Evolutionary conservation across 2,329 filamentous ascomycete species (phyloP), one percentile per base, ranked within the genome.

Genomic region (Basipetospora chlamydospora): DNA sequence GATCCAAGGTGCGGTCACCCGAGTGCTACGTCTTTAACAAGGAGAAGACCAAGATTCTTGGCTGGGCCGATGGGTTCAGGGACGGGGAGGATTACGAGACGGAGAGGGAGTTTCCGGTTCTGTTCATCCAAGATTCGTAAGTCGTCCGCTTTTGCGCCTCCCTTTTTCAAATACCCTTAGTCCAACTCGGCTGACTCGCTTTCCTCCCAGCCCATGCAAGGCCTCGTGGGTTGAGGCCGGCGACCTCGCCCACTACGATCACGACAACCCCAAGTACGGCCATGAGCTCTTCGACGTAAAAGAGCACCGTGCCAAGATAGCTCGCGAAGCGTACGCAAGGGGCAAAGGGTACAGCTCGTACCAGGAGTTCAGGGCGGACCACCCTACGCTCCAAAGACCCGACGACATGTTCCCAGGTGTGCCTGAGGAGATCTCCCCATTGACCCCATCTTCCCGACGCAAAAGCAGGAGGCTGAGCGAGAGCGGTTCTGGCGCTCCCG

Each of bases 121-220:
- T 45, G 28, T 46, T 44, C 39, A 45, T 44, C n/a, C 40, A 45
- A 22, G 18, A n/a, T 3, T 15, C 22, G 36, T 38, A 33, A 33
- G 36, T 33, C 6, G 4, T 28, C n/a, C 17, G 9, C 10, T 20
- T 37, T 12, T 30, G 11, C 21, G 13, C 13, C 7, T 5, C 20
- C 18, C n/a, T 12, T 9, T 32, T n/a, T n/a, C 6, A 23, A 6
- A 23, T 23, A 23, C 22, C 22, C 6, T 6, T 6, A 23, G 22
- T 6, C 22, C 11, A 23, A 23, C 22, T 6, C 11, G 22, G 22
- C 22, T 23, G 6, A 11, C 11, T 6, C 6, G 11, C 22, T 23
- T 11, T 23, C 11, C 6, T 11, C 22, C 11, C 22, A 23, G 22
- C 6, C 22, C 22, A 6, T 23, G 22, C 11, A 23, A 23, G 22